Evolutionary conservation across 192 early-diverging fungal genomes (phyloP).

Genomic region (Fimicolochytrium jonesii): DNA sequence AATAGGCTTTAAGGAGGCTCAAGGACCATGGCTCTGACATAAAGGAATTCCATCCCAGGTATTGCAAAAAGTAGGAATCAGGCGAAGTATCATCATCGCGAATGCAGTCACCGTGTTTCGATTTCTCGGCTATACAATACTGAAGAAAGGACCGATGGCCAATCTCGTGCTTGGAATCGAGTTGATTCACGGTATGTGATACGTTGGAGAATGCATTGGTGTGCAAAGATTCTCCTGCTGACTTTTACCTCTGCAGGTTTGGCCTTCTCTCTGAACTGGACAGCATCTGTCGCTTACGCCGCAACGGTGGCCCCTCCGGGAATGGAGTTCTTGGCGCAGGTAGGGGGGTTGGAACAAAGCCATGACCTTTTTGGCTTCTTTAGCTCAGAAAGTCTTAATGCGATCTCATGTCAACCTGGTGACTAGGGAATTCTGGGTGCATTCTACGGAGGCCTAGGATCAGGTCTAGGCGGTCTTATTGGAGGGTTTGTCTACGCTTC

Average conservation of each 20-base stretch:
- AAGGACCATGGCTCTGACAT: neutral
- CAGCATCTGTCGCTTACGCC: slow-evolving; percentile 18
- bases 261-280: slow-evolving; percentile 23
- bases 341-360: neutral
- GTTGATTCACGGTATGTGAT: slow-evolving; percentile 17
- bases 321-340: slow-evolving; percentile 30
- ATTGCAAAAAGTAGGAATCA: slow-evolving; percentile 14
- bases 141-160: slow-evolving; percentile 20
- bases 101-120: slow-evolving; percentile 15
- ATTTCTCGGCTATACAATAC: slow-evolving; percentile 7
- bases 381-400: no score
- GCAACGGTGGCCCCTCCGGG: slow-evolving; percentile 16
- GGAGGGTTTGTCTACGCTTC: slow-evolving; percentile 19
- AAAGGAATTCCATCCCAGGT: slow-evolving; percentile 9
- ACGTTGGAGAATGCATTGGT: no score
- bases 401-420: no score
- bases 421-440: slow-evolving; percentile 29
- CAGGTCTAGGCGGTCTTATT: slow-evolving; percentile 22
- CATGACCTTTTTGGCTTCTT: neutral
- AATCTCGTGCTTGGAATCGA: slow-evolving; percentile 9
- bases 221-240: neutral
- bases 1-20: no score
- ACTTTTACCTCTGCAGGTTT: neutral
- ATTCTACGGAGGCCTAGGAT: slow-evolving; percentile 24
- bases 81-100: slow-evolving; percentile 17